These are phyloP conservation scores for Mycena epipterygia DNA, from an alignment of 768 basidiomycete genomes.

Conservation along the genomic window DNA sequence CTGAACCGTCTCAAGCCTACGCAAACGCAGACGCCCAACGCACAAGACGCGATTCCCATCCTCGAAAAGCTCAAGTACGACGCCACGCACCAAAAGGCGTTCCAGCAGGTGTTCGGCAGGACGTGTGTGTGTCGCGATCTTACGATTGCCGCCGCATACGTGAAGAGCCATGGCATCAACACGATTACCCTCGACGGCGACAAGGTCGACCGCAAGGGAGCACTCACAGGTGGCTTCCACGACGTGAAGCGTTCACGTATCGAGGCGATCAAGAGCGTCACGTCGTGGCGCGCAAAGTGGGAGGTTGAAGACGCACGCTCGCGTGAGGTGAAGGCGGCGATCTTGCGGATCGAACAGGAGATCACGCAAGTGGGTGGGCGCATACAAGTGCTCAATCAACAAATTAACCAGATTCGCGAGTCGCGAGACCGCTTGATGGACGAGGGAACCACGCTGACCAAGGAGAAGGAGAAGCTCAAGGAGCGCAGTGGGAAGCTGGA, in stretches of 20 bases:
- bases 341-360: conserved; percentile 85
- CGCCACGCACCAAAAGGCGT: conserved; percentile 78
- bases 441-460: conserved; percentile 69
- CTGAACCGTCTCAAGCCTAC: conserved; percentile 94
- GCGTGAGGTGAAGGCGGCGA: conserved; percentile 80
- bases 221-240: conserved; percentile 96
- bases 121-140: conserved; percentile 97
- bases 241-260: conserved; percentile 92
- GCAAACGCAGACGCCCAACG: conserved; percentile 72
- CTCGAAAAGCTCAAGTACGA: conserved; percentile 89
- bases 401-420: conserved; percentile 79
- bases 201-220: conserved; percentile 96
- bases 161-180: conserved; percentile 94
- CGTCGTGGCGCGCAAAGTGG: conserved; percentile 80
- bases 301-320: conserved; percentile 74
- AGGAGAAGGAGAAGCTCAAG: conserved; percentile 79
- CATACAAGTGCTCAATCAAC: conserved; percentile 77
- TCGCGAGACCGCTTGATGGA: conserved; percentile 75
- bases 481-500: conserved; percentile 76
- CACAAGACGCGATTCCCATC: conserved; percentile 84
- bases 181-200: conserved; percentile 98
- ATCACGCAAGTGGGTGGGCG: conserved; percentile 82
- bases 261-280: conserved; percentile 85
- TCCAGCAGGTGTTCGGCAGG: conserved; percentile 97
- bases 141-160: conserved; percentile 92